These are phyloP conservation scores for Rhodamnia argentea DNA, from an alignment of 345 rosid species.

Conservation along the genomic window DNA sequence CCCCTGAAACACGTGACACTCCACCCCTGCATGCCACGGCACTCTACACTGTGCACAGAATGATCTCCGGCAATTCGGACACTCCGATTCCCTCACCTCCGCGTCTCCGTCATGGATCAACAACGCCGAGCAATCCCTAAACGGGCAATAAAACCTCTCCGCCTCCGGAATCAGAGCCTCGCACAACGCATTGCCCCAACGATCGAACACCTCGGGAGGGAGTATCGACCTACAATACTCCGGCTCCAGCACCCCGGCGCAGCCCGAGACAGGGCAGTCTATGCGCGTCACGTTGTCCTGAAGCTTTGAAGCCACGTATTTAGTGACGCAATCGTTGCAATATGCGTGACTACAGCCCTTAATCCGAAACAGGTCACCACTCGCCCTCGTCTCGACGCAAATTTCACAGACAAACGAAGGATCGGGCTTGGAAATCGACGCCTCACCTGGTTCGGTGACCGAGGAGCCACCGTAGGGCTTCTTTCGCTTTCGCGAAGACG, in stretches of 20 bases:
- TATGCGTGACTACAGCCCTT: slow-evolving; percentile 44
- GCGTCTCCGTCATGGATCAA: slow-evolving; percentile 21
- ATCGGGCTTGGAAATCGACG: not conserved
- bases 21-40: slow-evolving; percentile 38
- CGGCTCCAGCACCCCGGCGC: slow-evolving; percentile 25
- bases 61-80: slow-evolving; percentile 28
- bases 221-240: slow-evolving; percentile 25
- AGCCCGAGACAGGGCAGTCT: slow-evolving; percentile 24
- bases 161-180: slow-evolving; percentile 24
- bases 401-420: slow-evolving; percentile 34
- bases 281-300: slow-evolving; percentile 19
- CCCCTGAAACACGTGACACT: slow-evolving; percentile 24
- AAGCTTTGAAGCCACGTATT: slow-evolving; percentile 40
- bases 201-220: slow-evolving; percentile 28
- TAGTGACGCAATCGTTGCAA: slow-evolving; percentile 36
- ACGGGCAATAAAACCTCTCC: slow-evolving; percentile 47
- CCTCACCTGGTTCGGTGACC: not conserved
- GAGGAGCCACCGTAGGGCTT: not conserved
- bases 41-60: slow-evolving; percentile 39
- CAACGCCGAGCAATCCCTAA: slow-evolving; percentile 36
- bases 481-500: not conserved
- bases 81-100: slow-evolving; percentile 10
- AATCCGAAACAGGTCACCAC: slow-evolving; percentile 15
- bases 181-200: slow-evolving; percentile 48
- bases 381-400: slow-evolving; percentile 29